Percentiles rank a stretch among this genome's conserved stretches.
These are phyloP conservation scores for Mortierella alpina DNA, from an alignment of 192 early-diverging fungal species.

Conservation along the genomic window DNA sequence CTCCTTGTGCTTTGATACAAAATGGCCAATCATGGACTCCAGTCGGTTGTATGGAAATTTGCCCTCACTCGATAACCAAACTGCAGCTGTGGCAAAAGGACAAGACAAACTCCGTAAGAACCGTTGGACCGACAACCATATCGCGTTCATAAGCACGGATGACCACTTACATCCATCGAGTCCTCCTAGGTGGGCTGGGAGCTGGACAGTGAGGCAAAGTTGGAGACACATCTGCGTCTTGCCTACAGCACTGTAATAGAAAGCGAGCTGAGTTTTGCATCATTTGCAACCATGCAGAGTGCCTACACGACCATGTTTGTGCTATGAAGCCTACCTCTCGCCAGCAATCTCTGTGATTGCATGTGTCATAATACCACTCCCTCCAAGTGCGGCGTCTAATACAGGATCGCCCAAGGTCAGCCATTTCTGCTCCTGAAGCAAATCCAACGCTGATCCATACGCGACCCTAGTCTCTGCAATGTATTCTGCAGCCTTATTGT, in stretches of 20 bases:
- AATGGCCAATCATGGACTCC: conserved; percentile 55
- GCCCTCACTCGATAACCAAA: conserved; percentile 82
- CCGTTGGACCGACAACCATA: background rate
- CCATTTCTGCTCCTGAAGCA: conserved; percentile 48
- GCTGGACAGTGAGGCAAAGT: conserved; percentile 75
- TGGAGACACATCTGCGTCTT: conserved; percentile 92
- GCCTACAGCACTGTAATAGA: conserved; percentile 71
- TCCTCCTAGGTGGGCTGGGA: conserved; percentile 66
- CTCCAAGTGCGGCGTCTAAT: conserved; percentile 68
- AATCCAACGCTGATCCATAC: conserved; percentile 46
- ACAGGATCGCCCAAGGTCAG: conserved; percentile 63
- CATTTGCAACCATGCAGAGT: background rate
- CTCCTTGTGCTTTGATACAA: conserved; percentile 28
- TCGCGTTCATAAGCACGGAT: background rate
- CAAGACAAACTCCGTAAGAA: conserved; percentile 7
- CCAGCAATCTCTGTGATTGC: conserved; percentile 81
- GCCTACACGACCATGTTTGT: background rate
- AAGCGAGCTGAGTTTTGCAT: background rate
- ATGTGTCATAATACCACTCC: conserved; percentile 63
- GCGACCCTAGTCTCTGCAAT: conserved; percentile 34
- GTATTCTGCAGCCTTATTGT: conserved; percentile 29
- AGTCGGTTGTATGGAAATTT: conserved; percentile 74
- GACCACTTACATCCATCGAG: conserved; percentile 64
- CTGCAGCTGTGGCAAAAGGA: conserved; percentile 45
- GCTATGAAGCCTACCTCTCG: conserved; percentile 59